phyloP scores from a whole-genome alignment of 2,329 filamentous ascomycete species.

The Sporothrix pseudoabietina region DNA sequence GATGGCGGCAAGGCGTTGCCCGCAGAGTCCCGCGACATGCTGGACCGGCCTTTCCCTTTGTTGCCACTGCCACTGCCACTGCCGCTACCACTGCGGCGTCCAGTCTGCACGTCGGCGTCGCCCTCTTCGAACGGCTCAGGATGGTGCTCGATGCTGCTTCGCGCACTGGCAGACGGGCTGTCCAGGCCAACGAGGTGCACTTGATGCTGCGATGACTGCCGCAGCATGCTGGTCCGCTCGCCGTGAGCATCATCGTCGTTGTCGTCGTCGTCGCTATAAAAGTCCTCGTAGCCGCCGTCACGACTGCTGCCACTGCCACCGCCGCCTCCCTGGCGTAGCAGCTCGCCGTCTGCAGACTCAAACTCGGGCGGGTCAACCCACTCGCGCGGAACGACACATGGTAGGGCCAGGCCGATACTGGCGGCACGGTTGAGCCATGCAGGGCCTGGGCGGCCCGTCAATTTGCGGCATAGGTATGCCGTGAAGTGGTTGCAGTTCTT shows the following conservation, averaged over 20 bases:
- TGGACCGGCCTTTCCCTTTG: conserved; percentile 49
- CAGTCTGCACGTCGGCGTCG: conserved; percentile 50
- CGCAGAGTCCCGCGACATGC: conserved; percentile 50
- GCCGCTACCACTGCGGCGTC: conserved; percentile 34
- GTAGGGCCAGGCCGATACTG: conserved; percentile 77
- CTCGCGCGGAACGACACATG: conserved; percentile 78
- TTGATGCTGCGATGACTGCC: conserved; percentile 39
- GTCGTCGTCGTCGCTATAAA: conserved; percentile 51
- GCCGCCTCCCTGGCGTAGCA: conserved; percentile 56
- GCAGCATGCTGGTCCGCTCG: conserved; percentile 41
- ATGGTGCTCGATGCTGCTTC: conserved; percentile 3
- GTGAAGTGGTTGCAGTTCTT: conserved; percentile 92
- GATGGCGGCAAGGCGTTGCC: conserved; percentile 56
- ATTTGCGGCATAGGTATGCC: conserved; percentile 69
- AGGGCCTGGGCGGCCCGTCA: conserved; percentile 71
- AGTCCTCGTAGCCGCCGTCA: conserved; percentile 59
- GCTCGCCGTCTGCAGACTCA: conserved; percentile 70
- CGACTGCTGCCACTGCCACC: neutral
- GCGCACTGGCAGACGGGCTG: conserved; percentile 27
- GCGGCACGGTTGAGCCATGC: conserved; percentile 81
- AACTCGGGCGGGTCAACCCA: conserved; percentile 81
- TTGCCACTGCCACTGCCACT: conserved; percentile 40
- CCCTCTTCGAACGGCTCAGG: conserved; percentile 39
- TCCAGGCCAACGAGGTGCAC: conserved; percentile 37
- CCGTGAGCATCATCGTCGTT: conserved; percentile 50